Evolutionary conservation across 2,329 filamentous ascomycete genomes (phyloP).

Genomic region (Cercospora zeae-maydis): DNA sequence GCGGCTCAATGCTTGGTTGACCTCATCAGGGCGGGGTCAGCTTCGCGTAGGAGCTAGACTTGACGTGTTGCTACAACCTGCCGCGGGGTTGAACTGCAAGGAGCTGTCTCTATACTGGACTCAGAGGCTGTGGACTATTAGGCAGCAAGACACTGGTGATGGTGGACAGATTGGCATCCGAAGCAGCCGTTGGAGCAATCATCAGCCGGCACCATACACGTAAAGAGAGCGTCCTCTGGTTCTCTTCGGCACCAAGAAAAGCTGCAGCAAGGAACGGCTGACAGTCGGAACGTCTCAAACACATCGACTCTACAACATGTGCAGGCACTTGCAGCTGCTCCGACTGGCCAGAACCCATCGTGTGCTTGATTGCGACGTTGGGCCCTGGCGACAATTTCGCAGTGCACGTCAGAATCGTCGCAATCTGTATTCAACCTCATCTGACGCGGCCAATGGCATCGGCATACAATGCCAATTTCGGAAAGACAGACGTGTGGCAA

Average conservation of each 20-base stretch:
- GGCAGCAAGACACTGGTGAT: not conserved
- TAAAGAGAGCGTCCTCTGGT: not conserved
- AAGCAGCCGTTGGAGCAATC: not conserved
- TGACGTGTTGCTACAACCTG: not conserved
- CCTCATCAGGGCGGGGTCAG: conserved; percentile 11
- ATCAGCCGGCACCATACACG: not conserved
- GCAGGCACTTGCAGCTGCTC: not conserved
- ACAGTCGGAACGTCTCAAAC: not conserved
- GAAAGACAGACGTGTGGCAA: conserved; percentile 18
- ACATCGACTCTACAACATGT: not conserved
- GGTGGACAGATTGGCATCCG: not conserved
- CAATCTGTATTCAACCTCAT: not conserved
- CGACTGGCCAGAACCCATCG: not conserved
- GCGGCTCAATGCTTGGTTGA: conserved; percentile 5
- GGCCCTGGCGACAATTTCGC: not conserved
- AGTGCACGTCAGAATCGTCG: not conserved
- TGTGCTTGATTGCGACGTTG: not conserved
- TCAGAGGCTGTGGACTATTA: not conserved
- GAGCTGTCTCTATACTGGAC: not conserved
- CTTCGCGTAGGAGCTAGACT: conserved; percentile 7
- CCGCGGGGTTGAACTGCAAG: conserved; percentile 1
- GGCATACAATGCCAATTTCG: not conserved
- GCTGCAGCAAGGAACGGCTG: not conserved
- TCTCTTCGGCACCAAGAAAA: not conserved
- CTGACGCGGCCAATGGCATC: not conserved